Evolutionary conservation across 2,329 filamentous ascomycete genomes (phyloP), one percentile per base, ranked within the genome.

Genomic region (Aaosphaeria pasadenensis): DNA sequence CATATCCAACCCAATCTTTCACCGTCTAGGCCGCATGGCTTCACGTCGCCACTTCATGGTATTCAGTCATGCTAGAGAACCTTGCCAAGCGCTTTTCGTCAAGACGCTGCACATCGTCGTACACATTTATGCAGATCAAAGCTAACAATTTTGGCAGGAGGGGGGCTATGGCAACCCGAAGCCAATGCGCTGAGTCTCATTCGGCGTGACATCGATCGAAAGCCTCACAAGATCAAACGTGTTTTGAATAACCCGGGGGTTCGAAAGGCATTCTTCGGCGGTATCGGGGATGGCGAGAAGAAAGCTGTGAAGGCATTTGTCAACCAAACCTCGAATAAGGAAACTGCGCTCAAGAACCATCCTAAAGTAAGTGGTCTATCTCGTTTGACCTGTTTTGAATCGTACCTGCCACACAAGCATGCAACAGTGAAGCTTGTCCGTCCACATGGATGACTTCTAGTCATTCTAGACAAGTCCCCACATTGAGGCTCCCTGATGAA

Each of bases 111-210:
- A 24, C 17, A 24, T 24, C 17, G 17, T 24, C 17, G 17, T 24
- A 24, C 17, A 24, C 17, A 24, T 24, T 24, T 24, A 24, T 24
- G 17, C 17, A 24, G 17, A 24, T 24, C 17, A 24, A 24, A 24
- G 41, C 54, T 36, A 33, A 41, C 39, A 30, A 39, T 36, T 42
- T 33, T n/a, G 17, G 11, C 56, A 85, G 83, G 88, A 49, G 89
- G 89, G 42, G 91, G 91, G 1, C 73, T 95, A 11, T 96, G 89
- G 89, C 82, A 86, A 59, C 89, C 89, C 2, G 87, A 90, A 45
- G 80, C 82, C 1, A 72, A 75, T 4, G 76, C 84, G n/a, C 73
- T 94, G 11, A 79, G 79, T 33, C 78, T 79, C 53, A 73, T 96
- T 66, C 83, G 91, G 49, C 77, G 79, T 31, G 87, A 86, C 64